Percentiles rank a stretch among this genome's conserved stretches.
Conservation (phyloP, 1,284 basidiomycete genomes). For the Moniliophthora roreri region DNA sequence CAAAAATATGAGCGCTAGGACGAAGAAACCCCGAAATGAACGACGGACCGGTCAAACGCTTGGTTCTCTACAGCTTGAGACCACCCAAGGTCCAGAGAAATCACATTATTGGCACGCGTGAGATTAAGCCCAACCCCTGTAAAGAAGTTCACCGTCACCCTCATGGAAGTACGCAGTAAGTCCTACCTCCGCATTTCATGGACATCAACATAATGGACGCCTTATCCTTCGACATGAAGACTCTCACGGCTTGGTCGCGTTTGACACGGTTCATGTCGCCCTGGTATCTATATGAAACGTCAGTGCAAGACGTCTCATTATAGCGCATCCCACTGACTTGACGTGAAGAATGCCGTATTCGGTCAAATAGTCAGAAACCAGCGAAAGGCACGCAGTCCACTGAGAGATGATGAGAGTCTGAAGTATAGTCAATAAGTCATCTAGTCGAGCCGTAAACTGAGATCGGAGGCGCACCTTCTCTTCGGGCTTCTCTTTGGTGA, state of each 20-base stretch:
- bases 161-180: conserved; percentile 3
- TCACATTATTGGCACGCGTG: conserved; percentile 61
- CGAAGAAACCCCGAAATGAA: conserved; percentile 1
- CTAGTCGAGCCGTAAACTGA: not conserved
- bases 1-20: conserved; percentile 23
- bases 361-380: conserved; percentile 55
- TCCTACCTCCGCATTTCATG: conserved; percentile 56
- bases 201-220: conserved; percentile 58
- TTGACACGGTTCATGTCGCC: conserved; percentile 55
- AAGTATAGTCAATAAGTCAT: not conserved
- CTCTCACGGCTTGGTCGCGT: conserved; percentile 49
- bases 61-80: conserved; percentile 58
- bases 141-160: not conserved
- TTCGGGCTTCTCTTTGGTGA: conserved; percentile 44
- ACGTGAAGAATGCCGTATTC: conserved; percentile 50
- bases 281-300: conserved; percentile 41
- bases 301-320: too few species aligned
- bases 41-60: conserved; percentile 42
- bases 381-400: conserved; percentile 56
- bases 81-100: conserved; percentile 63
- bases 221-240: conserved; percentile 57
- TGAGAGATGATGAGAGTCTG: conserved; percentile 60
- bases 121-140: conserved; percentile 55
- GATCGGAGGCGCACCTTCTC: conserved; percentile 53
- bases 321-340: conserved; percentile 36